phyloP scores from a whole-genome alignment of 257 asterid species.

The Fraxinus americana region DNA sequence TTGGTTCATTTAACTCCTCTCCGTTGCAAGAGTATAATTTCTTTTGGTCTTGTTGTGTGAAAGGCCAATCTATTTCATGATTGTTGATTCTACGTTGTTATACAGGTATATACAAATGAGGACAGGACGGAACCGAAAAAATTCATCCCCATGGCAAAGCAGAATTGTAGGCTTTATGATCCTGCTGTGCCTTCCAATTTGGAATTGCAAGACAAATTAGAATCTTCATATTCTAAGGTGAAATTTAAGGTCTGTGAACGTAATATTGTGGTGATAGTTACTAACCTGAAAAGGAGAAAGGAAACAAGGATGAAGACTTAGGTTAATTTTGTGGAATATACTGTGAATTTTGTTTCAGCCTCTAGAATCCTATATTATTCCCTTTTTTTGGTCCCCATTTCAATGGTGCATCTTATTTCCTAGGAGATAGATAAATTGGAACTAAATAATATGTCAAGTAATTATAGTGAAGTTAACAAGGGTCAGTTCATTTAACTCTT shows the following conservation, averaged over 20 bases:
- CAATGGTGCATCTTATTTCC: neutral
- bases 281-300: conserved; percentile 3
- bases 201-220: conserved; percentile 55
- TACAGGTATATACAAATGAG: conserved; percentile 60
- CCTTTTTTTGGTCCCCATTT: neutral
- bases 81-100: conserved; percentile 22
- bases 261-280: neutral
- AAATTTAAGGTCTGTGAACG: conserved; percentile 9
- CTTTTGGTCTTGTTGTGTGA: neutral
- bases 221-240: conserved; percentile 60
- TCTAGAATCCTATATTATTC: neutral
- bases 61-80: neutral
- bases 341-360: neutral
- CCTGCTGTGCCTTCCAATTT: conserved; percentile 40
- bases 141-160: conserved; percentile 44
- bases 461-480: neutral
- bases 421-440: neutral
- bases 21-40: neutral
- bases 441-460: neutral
- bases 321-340: neutral
- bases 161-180: conserved; percentile 56
- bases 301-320: neutral
- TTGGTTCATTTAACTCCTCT: neutral
- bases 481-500: neutral
- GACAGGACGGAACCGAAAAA: conserved; percentile 45